A percentile compares a stretch with the other conserved stretches of the same genome.
Evolutionary conservation across 345 rosid genomes (phyloP).

Genomic region (Erysimum cheiranthoides): DNA sequence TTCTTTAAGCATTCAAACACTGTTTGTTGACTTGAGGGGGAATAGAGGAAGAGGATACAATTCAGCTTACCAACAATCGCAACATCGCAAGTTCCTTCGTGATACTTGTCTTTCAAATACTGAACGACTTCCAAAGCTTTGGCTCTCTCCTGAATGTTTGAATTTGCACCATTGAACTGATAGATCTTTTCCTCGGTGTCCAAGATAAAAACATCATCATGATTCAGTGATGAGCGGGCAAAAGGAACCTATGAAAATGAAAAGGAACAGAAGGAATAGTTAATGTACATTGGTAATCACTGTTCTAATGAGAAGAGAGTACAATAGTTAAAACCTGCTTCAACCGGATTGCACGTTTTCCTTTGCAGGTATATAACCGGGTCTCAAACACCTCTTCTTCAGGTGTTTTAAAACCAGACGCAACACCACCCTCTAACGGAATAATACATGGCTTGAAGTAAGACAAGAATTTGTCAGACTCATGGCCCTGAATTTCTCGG

Average conservation of each 20-base stretch:
- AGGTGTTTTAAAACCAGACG: slow-evolving; percentile 84
- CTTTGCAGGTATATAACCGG: slow-evolving; percentile 83
- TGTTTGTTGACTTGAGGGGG: slow-evolving; percentile 3
- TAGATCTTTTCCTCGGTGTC: slow-evolving; percentile 83
- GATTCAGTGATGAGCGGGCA: slow-evolving; percentile 91
- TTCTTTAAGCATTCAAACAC: slow-evolving; percentile 8
- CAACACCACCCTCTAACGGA: slow-evolving; percentile 97
- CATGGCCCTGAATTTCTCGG: slow-evolving; percentile 97
- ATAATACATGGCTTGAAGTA: slow-evolving; percentile 97
- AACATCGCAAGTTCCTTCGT: slow-evolving; percentile 74
- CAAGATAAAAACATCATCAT: slow-evolving; percentile 96
- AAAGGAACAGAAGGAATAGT: slow-evolving; percentile 26
- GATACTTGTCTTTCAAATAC: slow-evolving; percentile 87
- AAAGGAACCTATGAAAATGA: slow-evolving; percentile 73
- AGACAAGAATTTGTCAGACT: slow-evolving; percentile 95
- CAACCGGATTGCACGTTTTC: slow-evolving; percentile 86
- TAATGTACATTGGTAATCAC: slow-evolving; percentile 4
- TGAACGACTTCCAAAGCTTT: slow-evolving; percentile 98
- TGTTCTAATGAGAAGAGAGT: slow-evolving; percentile 26
- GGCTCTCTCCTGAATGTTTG: slow-evolving; percentile 97
- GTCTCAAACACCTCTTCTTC: slow-evolving; percentile 94
- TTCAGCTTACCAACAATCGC: slow-evolving; percentile 81
- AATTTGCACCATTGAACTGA: slow-evolving; percentile 98
- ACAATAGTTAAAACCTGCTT: slow-evolving; percentile 77
- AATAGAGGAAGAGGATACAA: slow-evolving; percentile 5